Evolutionary conservation across 495 filamentous ascomycete species (phyloP).

Genomic region (Rusavskia elegans): DNA sequence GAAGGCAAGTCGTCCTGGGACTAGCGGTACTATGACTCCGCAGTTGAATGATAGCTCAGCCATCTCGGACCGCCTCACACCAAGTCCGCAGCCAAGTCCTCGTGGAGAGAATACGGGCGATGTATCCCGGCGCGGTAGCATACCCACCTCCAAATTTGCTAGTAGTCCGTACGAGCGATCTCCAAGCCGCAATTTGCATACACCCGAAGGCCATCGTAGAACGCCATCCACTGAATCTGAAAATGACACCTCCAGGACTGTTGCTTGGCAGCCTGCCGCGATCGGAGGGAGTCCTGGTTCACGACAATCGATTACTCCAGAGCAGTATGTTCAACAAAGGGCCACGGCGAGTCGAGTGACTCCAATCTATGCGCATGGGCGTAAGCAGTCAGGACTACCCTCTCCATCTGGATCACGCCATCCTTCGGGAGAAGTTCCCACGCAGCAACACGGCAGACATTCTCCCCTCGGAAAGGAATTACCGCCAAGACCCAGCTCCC

Average conservation of each 20-base stretch:
- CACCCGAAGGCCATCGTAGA: slow-evolving; percentile 11
- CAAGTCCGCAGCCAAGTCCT: slow-evolving; percentile 19
- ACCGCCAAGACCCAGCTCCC: slow-evolving; percentile 34
- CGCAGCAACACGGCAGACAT: slow-evolving; percentile 17
- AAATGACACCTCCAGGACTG: slow-evolving; percentile 39
- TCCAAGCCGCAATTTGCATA: slow-evolving; percentile 16
- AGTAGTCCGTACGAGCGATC: slow-evolving; percentile 8
- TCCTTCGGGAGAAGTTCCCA: slow-evolving; percentile 40
- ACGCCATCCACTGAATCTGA: slow-evolving; percentile 15
- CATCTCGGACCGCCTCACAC: slow-evolving; percentile 12
- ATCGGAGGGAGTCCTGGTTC: slow-evolving; percentile 26
- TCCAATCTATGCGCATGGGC: slow-evolving; percentile 30
- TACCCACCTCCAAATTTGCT: slow-evolving; percentile 1
- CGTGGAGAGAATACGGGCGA: slow-evolving; percentile 5
- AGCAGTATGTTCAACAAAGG: slow-evolving; percentile 80
- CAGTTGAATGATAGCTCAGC: slow-evolving; percentile 14
- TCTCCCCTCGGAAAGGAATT: slow-evolving; percentile 21
- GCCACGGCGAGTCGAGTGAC: slow-evolving; percentile 38
- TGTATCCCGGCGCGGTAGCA: not conserved
- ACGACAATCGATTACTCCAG: slow-evolving; percentile 35
- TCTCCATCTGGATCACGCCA: slow-evolving; percentile 26
- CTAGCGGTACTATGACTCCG: slow-evolving; percentile 9
- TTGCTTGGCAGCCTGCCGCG: slow-evolving; percentile 67
- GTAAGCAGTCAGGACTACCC: slow-evolving; percentile 20
- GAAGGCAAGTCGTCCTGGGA: slow-evolving; percentile 10